phyloP scores from a whole-genome alignment of 176 grass and related monocot genomes.

The Oryza nivara region DNA sequence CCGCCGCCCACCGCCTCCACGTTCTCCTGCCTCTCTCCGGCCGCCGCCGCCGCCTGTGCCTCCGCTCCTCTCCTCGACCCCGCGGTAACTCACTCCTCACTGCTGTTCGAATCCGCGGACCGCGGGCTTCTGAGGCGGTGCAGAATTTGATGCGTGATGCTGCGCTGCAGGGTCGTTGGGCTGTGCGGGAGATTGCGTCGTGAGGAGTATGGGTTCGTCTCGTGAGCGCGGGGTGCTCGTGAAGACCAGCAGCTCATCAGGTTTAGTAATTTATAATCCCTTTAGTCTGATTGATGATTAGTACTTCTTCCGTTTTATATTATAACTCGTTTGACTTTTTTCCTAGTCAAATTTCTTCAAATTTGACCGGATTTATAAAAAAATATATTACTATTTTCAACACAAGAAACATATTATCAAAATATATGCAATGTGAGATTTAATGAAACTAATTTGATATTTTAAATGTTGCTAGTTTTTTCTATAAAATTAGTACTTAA shows the following conservation, averaged over 20 bases:
- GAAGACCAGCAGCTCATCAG: conserved; percentile 50
- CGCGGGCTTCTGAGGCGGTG: neutral
- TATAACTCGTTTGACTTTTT: no score
- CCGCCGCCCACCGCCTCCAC: neutral
- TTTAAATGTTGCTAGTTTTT: no score
- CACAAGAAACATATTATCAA: no score
- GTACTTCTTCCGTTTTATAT: neutral
- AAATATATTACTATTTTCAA: no score
- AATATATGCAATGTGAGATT: no score
- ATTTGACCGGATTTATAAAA: no score
- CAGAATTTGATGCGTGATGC: neutral
- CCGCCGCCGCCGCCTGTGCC: neutral
- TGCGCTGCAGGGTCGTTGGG: conserved; percentile 24
- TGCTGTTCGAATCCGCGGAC: neutral
- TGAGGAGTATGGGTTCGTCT: conserved; percentile 4
- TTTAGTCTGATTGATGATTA: neutral
- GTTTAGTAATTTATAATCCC: conserved; percentile 21
- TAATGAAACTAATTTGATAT: no score
- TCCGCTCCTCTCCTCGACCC: neutral
- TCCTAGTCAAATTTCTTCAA: no score
- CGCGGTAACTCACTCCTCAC: conserved; percentile 26
- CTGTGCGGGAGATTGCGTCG: conserved; percentile 14
- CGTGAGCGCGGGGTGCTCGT: conserved; percentile 2
- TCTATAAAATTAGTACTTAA: no score
- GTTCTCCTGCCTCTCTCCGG: neutral